Conservation (phyloP, 2,329 filamentous ascomycete genomes). For the Diplodia seriata region DNA sequence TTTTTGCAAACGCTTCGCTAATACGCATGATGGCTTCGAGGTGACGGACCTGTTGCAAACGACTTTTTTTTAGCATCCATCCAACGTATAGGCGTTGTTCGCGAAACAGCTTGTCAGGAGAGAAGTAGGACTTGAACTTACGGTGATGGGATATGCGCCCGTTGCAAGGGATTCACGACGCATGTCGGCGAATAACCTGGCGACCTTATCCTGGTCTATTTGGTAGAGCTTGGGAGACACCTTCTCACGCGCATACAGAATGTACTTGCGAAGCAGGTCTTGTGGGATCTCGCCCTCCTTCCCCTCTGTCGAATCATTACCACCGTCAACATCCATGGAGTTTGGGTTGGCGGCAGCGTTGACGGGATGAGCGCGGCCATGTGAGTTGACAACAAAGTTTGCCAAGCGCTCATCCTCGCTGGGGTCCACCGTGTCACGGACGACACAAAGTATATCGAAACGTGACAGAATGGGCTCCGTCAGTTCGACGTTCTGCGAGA, state of each 20-base stretch:
- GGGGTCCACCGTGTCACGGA: slow-evolving; percentile 93
- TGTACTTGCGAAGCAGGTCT: slow-evolving; percentile 92
- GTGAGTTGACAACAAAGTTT: slow-evolving; percentile 92
- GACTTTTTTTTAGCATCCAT: neutral
- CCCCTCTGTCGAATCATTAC: slow-evolving; percentile 58
- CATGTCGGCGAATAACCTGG: slow-evolving; percentile 95
- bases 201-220: slow-evolving; percentile 97
- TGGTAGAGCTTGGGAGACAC: slow-evolving; percentile 93
- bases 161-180: slow-evolving; percentile 89
- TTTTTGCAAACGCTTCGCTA: slow-evolving; percentile 92
- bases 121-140: slow-evolving; percentile 57
- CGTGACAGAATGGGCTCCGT: slow-evolving; percentile 97
- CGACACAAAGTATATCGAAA: slow-evolving; percentile 97
- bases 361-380: slow-evolving; percentile 83
- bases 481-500: slow-evolving; percentile 94
- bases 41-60: slow-evolving; percentile 78
- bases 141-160: slow-evolving; percentile 96
- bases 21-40: slow-evolving; percentile 96
- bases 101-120: neutral
- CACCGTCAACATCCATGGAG: slow-evolving; percentile 68
- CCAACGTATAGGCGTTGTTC: neutral
- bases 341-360: slow-evolving; percentile 48
- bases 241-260: slow-evolving; percentile 89
- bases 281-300: slow-evolving; percentile 81
- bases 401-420: slow-evolving; percentile 91